A percentile compares a stretch with the other conserved stretches of the same genome.
Evolutionary conservation across 2,329 filamentous ascomycete species (phyloP).

Genomic region (Colletotrichum cordylinicola): DNA sequence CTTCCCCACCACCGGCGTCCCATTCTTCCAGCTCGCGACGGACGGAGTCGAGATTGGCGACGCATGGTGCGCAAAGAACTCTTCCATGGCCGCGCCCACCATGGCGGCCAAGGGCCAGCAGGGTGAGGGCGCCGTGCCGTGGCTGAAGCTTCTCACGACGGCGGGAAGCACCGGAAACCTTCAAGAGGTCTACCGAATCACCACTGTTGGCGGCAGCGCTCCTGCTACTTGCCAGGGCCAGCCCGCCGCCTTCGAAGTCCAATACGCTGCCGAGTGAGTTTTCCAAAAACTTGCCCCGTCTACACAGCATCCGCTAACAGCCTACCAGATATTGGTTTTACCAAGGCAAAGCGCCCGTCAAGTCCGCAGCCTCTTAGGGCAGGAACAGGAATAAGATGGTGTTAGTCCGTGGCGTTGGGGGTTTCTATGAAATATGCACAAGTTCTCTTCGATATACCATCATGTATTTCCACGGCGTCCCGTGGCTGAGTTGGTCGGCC

Average conservation of each 20-base stretch:
- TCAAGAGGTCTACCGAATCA: conserved; percentile 80
- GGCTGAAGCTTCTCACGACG: conserved; percentile 74
- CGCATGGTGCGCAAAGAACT: conserved; percentile 67
- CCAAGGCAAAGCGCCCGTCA: conserved; percentile 7
- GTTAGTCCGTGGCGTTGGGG: neutral
- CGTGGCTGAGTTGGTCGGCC: neutral
- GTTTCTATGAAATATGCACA: neutral
- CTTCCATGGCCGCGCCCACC: conserved; percentile 65
- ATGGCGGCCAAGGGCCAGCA: conserved; percentile 63
- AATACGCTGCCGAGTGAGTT: conserved; percentile 87
- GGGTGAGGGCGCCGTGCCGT: conserved; percentile 75
- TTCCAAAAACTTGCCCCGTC: neutral
- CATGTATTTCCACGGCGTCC: neutral
- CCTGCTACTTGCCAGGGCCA: conserved; percentile 76
- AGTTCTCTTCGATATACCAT: conserved; percentile 13
- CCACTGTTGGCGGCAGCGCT: conserved; percentile 81
- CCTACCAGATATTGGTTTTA: conserved; percentile 44
- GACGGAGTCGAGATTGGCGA: conserved; percentile 60
- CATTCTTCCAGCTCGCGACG: conserved; percentile 81
- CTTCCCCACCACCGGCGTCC: conserved; percentile 74
- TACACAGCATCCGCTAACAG: neutral
- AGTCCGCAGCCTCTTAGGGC: neutral
- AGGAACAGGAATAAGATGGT: neutral
- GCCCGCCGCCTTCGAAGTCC: conserved; percentile 69
- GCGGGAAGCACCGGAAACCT: conserved; percentile 65